Evolutionary conservation across 164 flowering plant species (phyloP).

Genomic region (Vitis riparia): DNA sequence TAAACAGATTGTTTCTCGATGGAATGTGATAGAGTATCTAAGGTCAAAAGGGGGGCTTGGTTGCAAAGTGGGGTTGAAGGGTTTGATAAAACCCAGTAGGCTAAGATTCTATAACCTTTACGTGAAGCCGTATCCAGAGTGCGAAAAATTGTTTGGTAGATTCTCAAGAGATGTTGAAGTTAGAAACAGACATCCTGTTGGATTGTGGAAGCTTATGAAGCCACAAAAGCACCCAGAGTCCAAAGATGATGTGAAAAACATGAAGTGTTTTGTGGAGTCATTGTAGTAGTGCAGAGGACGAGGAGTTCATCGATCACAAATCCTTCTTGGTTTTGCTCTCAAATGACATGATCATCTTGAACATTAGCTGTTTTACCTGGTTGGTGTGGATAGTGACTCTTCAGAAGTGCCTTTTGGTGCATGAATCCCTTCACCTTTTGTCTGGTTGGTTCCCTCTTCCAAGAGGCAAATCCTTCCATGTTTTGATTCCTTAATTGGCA

Average conservation of each 20-base stretch:
- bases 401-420: too few relatives aligned
- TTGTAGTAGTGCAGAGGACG: conserved; percentile 13
- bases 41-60: conserved; percentile 71
- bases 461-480: too few relatives aligned
- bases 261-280: conserved; percentile 42
- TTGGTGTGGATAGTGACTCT: too few relatives aligned
- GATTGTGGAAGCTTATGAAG: conserved; percentile 63
- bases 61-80: conserved; percentile 59
- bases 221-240: conserved; percentile 39
- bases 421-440: too few relatives aligned
- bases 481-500: too few relatives aligned
- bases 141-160: conserved; percentile 67
- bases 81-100: conserved; percentile 61
- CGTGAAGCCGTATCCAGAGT: conserved; percentile 94
- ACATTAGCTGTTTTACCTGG: too few relatives aligned
- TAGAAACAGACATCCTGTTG: conserved; percentile 38
- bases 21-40: conserved; percentile 68
- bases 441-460: too few relatives aligned
- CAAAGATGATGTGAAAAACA: conserved; percentile 43
- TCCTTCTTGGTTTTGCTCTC: too few relatives aligned
- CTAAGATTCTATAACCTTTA: conserved; percentile 72
- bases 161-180: conserved; percentile 24
- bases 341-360: too few relatives aligned
- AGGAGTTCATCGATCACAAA: background rate
- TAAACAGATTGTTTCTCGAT: conserved; percentile 85